Conservation (phyloP, 352 stramenopile species). For the Aphanomyces invadans region DNA sequence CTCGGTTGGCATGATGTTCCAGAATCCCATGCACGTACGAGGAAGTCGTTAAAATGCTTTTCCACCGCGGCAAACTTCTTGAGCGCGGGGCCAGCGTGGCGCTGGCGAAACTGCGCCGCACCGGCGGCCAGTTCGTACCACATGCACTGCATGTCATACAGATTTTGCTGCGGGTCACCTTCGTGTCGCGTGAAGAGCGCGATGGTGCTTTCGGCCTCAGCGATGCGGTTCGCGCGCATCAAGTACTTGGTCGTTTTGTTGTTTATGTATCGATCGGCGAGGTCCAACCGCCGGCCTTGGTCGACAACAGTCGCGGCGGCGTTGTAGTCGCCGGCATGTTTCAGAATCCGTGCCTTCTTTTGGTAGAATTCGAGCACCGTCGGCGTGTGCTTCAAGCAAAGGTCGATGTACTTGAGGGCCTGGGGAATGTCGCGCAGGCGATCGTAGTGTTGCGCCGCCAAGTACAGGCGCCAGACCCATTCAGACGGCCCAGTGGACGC, state of each 20-base stretch:
- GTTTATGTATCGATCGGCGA: conserved; percentile 98
- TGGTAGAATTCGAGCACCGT: conserved; percentile 92
- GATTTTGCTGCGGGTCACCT: conserved; percentile 93
- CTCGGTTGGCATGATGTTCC: no score
- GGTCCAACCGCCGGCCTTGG: conserved; percentile 88
- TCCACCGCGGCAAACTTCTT: conserved; percentile 94
- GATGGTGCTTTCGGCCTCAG: conserved; percentile 90
- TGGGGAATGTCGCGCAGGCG: conserved; percentile 76
- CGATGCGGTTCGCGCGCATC: conserved; percentile 87
- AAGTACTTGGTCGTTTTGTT: conserved; percentile 98
- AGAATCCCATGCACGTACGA: conserved; percentile 26
- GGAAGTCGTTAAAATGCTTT: conserved; percentile 97
- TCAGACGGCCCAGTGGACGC: conserved; percentile 29
- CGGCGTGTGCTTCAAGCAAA: conserved; percentile 89
- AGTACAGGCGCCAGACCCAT: conserved; percentile 88
- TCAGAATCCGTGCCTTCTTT: conserved; percentile 90
- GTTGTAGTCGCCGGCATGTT: conserved; percentile 87
- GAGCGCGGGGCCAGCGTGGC: conserved; percentile 77
- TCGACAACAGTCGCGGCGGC: conserved; percentile 90
- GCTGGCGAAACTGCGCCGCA: conserved; percentile 46
- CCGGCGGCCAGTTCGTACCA: conserved; percentile 96
- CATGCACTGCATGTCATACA: conserved; percentile 98
- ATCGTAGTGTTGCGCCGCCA: conserved; percentile 90
- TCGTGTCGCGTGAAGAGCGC: conserved; percentile 95
- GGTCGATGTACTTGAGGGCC: conserved; percentile 86